Base-by-base conservation (phyloP, 2,329 filamentous ascomycete species). In the Pseudogymnoascus sp. region DNA sequence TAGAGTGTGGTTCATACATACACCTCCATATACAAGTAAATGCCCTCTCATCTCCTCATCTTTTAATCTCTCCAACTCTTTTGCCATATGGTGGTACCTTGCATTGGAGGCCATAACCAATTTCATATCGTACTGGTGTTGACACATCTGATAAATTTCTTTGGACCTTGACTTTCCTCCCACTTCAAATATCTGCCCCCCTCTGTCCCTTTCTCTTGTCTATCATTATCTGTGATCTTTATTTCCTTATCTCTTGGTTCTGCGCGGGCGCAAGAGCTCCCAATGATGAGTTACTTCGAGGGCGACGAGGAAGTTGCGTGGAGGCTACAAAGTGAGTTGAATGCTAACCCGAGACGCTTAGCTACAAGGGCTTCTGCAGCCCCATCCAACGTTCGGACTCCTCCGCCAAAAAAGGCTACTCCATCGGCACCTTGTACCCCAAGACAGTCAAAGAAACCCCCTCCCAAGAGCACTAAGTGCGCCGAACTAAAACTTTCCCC, bases 271-370 rank as follows among this genome's bases (percentile, higher is more conserved):
- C 28, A 22, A 14, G n/a, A 33, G 8, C 2, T 11, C 2, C 14
- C 49, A 22, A 33, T 22, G 28, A 55, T 33, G 28, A 12, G 28
- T 55, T 55, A 8, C 49, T 2, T 33, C 3, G 30, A 36, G 12
- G n/a, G 12, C 16, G 61, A 60, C 36, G 9, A 60, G n/a, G 3
- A n/a, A 14, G 1, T 33, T n/a, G 61, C 61, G n/a, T n/a, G 5
- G 5, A 7, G 11, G 7, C 52, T 62, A 8, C 12, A 25, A 4
- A 30, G 8, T 2, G 16, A 33, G 25, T 30, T 23, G 49, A 62
- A 62, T 62, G 23, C 35, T 42, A 62, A 62, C 22, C 30, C 35
- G 30, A 55, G 35, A 19, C 61, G 61, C 39, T n/a, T 39, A 61
- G 28, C 41, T 45, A 45, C 60, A 33, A 52, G 14, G 23, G 12